Evolutionary conservation across 2,329 filamentous ascomycete species (phyloP).

Genomic region (Paraphoma sp.): DNA sequence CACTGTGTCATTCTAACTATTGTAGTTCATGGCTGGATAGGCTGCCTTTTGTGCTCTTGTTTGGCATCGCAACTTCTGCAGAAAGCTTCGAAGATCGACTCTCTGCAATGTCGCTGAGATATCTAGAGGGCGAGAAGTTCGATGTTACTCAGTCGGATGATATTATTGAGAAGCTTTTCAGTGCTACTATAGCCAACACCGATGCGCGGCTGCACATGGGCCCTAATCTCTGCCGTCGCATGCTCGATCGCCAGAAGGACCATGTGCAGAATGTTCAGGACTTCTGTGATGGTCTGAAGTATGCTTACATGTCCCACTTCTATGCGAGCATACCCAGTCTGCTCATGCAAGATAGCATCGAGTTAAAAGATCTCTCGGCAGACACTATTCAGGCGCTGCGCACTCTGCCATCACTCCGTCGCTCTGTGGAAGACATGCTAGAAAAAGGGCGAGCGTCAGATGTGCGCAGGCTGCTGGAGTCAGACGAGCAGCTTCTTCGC

Average conservation of each 20-base stretch:
- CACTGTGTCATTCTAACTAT: constrained; percentile 23
- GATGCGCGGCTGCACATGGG: constrained; percentile 69
- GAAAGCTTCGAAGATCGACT: constrained; percentile 79
- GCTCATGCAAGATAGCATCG: constrained; percentile 56
- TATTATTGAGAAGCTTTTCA: constrained; percentile 76
- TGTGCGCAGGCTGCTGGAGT: constrained; percentile 64
- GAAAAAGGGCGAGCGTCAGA: constrained; percentile 46
- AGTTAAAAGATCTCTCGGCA: constrained; percentile 54
- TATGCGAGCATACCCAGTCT: constrained; percentile 78
- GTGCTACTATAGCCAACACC: constrained; percentile 65
- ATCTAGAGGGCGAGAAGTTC: constrained; percentile 74
- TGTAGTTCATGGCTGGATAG: constrained; percentile 72
- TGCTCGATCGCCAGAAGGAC: constrained; percentile 76
- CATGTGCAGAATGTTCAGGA: constrained; percentile 78
- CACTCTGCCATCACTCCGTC: constrained; percentile 70
- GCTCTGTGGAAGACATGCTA: constrained; percentile 49
- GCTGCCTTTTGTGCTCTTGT: constrained; percentile 77
- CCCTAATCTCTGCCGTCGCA: constrained; percentile 64
- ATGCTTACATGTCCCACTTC: constrained; percentile 86
- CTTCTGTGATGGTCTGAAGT: constrained; percentile 74
- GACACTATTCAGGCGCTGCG: constrained; percentile 73
- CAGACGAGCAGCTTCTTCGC: constrained; percentile 62
- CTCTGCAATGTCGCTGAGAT: constrained; percentile 70
- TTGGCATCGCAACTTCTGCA: constrained; percentile 82
- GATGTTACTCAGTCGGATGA: constrained; percentile 76